phyloP scores from a whole-genome alignment of 2,329 filamentous ascomycete genomes.

The Colletotrichum spaethianum region DNA sequence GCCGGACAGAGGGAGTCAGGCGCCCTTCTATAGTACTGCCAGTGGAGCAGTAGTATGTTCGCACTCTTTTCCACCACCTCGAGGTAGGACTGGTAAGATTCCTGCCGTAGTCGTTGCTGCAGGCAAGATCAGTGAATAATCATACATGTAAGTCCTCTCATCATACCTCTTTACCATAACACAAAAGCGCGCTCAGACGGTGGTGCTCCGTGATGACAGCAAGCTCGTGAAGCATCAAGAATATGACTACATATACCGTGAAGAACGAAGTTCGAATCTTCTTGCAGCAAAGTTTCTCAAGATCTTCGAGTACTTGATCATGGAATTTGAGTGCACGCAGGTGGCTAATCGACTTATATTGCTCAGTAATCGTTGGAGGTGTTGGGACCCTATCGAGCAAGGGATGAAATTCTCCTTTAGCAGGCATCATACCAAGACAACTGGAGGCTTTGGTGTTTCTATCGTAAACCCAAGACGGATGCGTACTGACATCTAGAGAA shows the following conservation, averaged over 20 bases:
- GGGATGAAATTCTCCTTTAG: slow-evolving; percentile 53
- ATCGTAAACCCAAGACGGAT: slow-evolving; percentile 58
- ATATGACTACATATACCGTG: slow-evolving; percentile 57
- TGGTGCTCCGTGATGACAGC: slow-evolving; percentile 2
- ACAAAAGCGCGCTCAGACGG: background rate
- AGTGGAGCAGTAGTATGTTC: slow-evolving; percentile 62
- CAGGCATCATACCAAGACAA: slow-evolving; percentile 45
- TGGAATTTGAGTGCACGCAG: slow-evolving; percentile 51
- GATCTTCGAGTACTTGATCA: slow-evolving; percentile 50
- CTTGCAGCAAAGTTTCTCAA: slow-evolving; percentile 49
- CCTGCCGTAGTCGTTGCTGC: background rate
- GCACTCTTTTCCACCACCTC: slow-evolving; percentile 48
- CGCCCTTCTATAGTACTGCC: slow-evolving; percentile 61
- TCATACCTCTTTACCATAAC: background rate
- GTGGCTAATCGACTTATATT: slow-evolving; percentile 60
- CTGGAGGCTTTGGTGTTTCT: slow-evolving; percentile 57
- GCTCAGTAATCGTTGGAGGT: slow-evolving; percentile 61
- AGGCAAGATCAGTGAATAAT: background rate
- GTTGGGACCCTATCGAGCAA: slow-evolving; percentile 55
- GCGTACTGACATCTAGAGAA: slow-evolving; percentile 48
- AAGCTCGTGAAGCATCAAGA: slow-evolving; percentile 56
- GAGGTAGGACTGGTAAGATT: background rate
- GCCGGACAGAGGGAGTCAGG: background rate
- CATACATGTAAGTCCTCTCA: background rate
- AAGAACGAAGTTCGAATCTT: slow-evolving; percentile 45